phyloP scores from a whole-genome alignment of 1,139 yeast genomes.

The Taphrina sp. region DNA sequence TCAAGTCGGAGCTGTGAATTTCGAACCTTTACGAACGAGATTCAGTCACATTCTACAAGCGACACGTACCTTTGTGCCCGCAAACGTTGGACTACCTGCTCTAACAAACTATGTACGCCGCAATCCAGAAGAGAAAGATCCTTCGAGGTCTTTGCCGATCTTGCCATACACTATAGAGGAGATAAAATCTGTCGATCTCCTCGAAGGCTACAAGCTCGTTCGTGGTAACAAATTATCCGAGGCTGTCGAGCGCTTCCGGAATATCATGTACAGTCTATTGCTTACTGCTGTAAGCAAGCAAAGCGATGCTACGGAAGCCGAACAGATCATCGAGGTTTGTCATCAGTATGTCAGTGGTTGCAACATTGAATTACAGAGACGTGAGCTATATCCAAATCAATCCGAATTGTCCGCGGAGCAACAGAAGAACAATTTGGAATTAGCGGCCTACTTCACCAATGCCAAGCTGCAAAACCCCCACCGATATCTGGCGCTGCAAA shows the following conservation, averaged over 20 bases:
- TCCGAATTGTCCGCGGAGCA: constrained; percentile 53
- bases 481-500: constrained; percentile 81
- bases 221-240: constrained; percentile 76
- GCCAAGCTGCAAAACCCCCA: constrained; percentile 80
- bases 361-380: constrained; percentile 84
- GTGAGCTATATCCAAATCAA: constrained; percentile 50
- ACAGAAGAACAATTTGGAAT: constrained; percentile 79
- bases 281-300: constrained; percentile 69
- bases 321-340: constrained; percentile 66
- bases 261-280: constrained; percentile 71
- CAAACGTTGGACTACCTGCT: constrained; percentile 70
- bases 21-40: constrained; percentile 80
- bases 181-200: constrained; percentile 53
- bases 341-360: constrained; percentile 90
- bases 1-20: constrained; percentile 80
- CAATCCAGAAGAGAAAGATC: constrained; percentile 50
- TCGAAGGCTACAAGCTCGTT: constrained; percentile 77
- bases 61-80: constrained; percentile 71
- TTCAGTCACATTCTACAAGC: constrained; percentile 81
- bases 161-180: constrained; percentile 62
- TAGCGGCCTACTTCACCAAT: constrained; percentile 92
- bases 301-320: constrained; percentile 67
- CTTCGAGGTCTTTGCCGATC: constrained; percentile 57
- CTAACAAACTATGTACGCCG: constrained; percentile 70
- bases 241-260: constrained; percentile 77